Base-by-base conservation (phyloP, 2,329 filamentous ascomycete species). In the Graphilbum sp. region DNA sequence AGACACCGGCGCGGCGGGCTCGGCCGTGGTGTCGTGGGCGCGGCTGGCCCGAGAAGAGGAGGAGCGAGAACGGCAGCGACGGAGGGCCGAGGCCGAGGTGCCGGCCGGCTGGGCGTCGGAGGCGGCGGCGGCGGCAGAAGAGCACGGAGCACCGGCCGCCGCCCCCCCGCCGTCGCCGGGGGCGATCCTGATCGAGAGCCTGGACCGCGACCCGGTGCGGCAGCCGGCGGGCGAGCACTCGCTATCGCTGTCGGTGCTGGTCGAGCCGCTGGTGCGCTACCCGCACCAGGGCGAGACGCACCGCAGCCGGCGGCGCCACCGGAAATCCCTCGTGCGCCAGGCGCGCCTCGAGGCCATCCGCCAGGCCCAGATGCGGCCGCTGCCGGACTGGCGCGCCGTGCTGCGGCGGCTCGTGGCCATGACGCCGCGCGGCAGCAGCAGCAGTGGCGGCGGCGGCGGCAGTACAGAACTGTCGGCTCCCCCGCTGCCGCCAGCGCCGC, bases 331-430 rank as follows among this genome's bases (percentile, higher is more conserved):
- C 15, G 47, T 47, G n/a, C 52, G 54, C 7, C 63, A 66, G 43
- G 42, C 52, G 3, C 54, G 54, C 4, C 49, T 60, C 32, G 54
- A 59, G 31, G 48, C 49, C 16, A 50, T 59, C 18, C 55, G 54
- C 41, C 44, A 47, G 17, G 46, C 49, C 12, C 52, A 54, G 38
- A 40, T 45, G 1, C 47, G 45, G 27, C 48, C 45, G 15, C 46
- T 54, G 27, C 50, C 56, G 2, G 51, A 60, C 41, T 69, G 63
- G 63, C 54, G 52, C 13, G 44, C 49, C 6, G 56, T 59, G 11
- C 54, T 68, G 31, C 42, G 49, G 9, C 43, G 56, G 4, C 53
- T 69, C 41, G 54, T 53, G 43, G 47, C 47, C 13, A 54, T 49
- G 45, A 66, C 61, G 13, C 49, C 49, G n/a, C 20, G 37, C 35